phyloP scores from a whole-genome alignment of 805 yeast species.

The Maudiozyma serrabonitensis region DNA sequence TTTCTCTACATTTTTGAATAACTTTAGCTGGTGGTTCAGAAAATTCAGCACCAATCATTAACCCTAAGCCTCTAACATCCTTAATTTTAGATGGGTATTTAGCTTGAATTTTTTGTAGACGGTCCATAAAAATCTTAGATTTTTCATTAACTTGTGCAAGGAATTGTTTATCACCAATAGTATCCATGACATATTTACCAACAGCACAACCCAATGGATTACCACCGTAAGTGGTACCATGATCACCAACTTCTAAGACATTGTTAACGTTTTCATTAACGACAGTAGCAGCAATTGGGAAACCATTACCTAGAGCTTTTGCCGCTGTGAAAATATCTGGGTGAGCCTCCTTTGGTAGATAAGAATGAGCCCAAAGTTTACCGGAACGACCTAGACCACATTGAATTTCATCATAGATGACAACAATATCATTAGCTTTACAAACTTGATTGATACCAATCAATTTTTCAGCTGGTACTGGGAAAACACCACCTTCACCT shows the following conservation, averaged over 20 bases:
- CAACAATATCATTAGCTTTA: slow-evolving; percentile 54
- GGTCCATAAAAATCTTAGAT: slow-evolving; percentile 45
- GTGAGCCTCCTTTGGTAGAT: slow-evolving; percentile 67
- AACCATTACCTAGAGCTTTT: slow-evolving; percentile 93
- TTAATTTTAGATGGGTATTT: slow-evolving; percentile 52
- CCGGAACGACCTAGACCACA: slow-evolving; percentile 95
- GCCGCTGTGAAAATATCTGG: slow-evolving; percentile 95
- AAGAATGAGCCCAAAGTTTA: slow-evolving; percentile 82
- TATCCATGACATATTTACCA: slow-evolving; percentile 64
- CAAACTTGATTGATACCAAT: slow-evolving; percentile 58
- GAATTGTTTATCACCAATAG: slow-evolving; percentile 52
- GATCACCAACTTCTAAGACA: slow-evolving; percentile 79
- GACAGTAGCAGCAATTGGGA: slow-evolving; percentile 91
- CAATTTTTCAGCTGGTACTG: slow-evolving; percentile 55
- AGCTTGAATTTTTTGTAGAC: slow-evolving; percentile 40
- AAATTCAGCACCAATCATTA: slow-evolving; percentile 77
- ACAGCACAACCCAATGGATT: slow-evolving; percentile 86
- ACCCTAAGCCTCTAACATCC: slow-evolving; percentile 80
- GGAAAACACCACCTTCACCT: slow-evolving; percentile 93
- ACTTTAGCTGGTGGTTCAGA: slow-evolving; percentile 49
- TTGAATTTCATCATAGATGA: slow-evolving; percentile 92
- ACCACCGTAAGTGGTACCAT: slow-evolving; percentile 97
- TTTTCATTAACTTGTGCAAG: slow-evolving; percentile 50
- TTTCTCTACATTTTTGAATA: slow-evolving; percentile 61
- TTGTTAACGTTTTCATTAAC: slow-evolving; percentile 70